Evolutionary conservation across 129 eudicot species (phyloP).

Genomic region (Chrysanthemum makinoi): DNA sequence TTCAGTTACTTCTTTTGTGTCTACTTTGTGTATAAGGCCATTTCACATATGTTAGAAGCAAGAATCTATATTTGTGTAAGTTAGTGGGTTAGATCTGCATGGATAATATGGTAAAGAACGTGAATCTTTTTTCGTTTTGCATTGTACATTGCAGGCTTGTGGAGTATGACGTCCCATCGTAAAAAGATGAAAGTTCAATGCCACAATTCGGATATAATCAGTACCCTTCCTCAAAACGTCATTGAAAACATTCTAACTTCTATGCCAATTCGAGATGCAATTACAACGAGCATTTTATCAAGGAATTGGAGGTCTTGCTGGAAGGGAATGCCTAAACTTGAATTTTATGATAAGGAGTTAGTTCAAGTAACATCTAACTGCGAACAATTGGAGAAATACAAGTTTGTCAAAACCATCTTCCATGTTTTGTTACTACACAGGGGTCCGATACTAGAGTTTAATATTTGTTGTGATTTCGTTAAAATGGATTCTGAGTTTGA

Average conservation of each 20-base stretch:
- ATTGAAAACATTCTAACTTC: neutral
- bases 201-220: neutral
- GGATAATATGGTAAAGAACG: no score
- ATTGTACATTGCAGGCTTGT: neutral
- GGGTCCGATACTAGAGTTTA: neutral
- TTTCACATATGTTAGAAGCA: no score
- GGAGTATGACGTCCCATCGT: neutral
- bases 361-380: neutral
- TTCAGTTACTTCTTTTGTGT: no score
- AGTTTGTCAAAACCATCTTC: neutral
- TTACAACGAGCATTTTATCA: neutral
- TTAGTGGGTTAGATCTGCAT: no score
- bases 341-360: neutral
- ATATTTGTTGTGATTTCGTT: no score
- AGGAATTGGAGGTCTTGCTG: neutral
- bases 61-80: no score
- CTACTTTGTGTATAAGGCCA: no score
- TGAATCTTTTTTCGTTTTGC: neutral
- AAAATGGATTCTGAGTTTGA: no score
- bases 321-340: neutral
- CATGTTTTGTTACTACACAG: neutral
- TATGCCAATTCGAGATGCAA: neutral
- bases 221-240: neutral
- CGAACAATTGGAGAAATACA: neutral
- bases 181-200: neutral